Evolutionary conservation across 2,329 filamentous ascomycete species (phyloP), one percentile per base, ranked within the genome.

Genomic region (Fusarium euwallaceae): DNA sequence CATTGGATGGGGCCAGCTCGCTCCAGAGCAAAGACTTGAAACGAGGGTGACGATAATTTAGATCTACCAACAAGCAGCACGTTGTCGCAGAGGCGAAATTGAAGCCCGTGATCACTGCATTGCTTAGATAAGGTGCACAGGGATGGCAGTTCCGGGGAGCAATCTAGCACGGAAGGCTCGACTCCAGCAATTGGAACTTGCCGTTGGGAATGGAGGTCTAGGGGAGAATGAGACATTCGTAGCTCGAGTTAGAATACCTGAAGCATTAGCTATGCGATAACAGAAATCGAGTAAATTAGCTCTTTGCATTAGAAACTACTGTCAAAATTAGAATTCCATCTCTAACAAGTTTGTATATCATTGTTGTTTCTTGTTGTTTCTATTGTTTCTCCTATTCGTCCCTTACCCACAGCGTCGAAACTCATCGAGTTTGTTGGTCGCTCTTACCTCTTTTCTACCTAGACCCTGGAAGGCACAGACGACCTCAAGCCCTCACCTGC

Each of bases 21-120:
- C 53, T 65, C 63, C 69, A 43, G 48, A 73, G 67, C 48, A 70
- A 61, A 48, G 48, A 73, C 63, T 61, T 73, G 66, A 74, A 75
- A 74, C 71, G 65, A 66, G 41, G 29, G 36, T 45, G 55, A 34
- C 66, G 34, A 74, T 72, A 56, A 74, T 75, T 74, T 75, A 66
- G 72, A 74, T 74, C 68, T 59, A 66, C 72, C 60, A 72, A 67
- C 53, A 75, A 64, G 66, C 43, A 75, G 71, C 63, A 51, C 56
- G 63, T 63, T 39, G 48, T 64, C 20, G 32, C 27, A 58, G 43
- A 63, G 43, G 58, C 56, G 27, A 56, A 63, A 39, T 32, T 41
- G 61, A 58, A 34, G 32, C 36, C 22, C 24, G 36, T 45, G 61
- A 41, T 24, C 61, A 24, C 32, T 51, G 43, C 43, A 16, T 24